Conservation (phyloP, 179 eudicot genomes). For the Beta corolliflora region DNA sequence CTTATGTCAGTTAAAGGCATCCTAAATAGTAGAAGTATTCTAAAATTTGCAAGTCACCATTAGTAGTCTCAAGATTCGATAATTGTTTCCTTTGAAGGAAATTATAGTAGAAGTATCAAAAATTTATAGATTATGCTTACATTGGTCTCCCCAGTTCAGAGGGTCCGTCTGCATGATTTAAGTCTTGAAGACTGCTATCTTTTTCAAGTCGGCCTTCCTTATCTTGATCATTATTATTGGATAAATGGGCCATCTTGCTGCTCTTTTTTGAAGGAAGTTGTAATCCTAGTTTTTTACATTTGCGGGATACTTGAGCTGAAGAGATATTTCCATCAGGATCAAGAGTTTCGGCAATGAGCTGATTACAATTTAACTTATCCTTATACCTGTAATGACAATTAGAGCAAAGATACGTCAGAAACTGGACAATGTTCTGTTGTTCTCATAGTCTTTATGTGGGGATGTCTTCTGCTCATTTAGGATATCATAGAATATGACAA, state of each 20-base stretch:
- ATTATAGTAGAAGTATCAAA: background rate
- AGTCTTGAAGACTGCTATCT: conserved; percentile 32
- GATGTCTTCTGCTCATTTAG: conserved; percentile 79
- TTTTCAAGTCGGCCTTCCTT: conserved; percentile 27
- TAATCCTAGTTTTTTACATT: conserved; percentile 64
- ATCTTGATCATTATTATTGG: conserved; percentile 24
- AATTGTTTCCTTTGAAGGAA: background rate
- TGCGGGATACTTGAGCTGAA: conserved; percentile 58
- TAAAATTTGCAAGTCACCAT: background rate
- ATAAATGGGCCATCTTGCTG: conserved; percentile 27
- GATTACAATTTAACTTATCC: conserved; percentile 49
- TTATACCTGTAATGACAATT: conserved; percentile 44
- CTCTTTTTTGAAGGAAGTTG: conserved; percentile 48
- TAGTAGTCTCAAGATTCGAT: background rate
- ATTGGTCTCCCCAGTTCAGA: conserved; percentile 37
- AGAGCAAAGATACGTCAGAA: conserved; percentile 30
- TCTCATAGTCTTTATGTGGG: conserved; percentile 73
- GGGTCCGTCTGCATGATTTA: conserved; percentile 34
- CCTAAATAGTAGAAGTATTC: background rate
- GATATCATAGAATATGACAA: conserved; percentile 70
- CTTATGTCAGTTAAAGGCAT: conserved; percentile 12
- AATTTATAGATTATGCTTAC: conserved; percentile 37
- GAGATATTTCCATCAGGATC: conserved; percentile 60
- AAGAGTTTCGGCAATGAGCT: conserved; percentile 64
- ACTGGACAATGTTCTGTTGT: conserved; percentile 65